These are phyloP conservation scores for Clitoria ternatea DNA, from an alignment of 306 rosid genomes.

Conservation along the genomic window DNA sequence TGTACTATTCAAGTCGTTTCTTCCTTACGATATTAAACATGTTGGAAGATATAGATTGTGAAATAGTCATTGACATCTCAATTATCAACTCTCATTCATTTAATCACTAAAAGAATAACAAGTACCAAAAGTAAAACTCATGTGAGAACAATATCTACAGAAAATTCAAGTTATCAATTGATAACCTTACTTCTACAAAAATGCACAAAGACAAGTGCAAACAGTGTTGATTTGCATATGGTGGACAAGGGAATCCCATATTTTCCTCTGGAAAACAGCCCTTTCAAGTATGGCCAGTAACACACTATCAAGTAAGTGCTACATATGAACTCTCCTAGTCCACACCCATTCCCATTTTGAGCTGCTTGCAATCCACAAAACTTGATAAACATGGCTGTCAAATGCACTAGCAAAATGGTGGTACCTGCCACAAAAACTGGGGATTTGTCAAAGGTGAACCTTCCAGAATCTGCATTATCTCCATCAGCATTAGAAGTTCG, in stretches of 20 bases:
- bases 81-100: too few relatives aligned
- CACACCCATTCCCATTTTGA: constrained; percentile 28
- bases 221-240: constrained; percentile 38
- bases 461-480: constrained; percentile 24
- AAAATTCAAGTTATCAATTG: not conserved
- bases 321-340: constrained; percentile 42
- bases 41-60: too few relatives aligned
- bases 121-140: too few relatives aligned
- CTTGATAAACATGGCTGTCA: constrained; percentile 27
- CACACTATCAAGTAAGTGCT: constrained; percentile 40
- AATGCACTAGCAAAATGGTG: constrained; percentile 51
- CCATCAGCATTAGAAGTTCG: constrained; percentile 3
- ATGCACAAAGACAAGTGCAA: constrained; percentile 39
- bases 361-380: constrained; percentile 24
- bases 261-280: constrained; percentile 49
- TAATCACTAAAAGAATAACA: too few relatives aligned
- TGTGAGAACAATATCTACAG: not conserved
- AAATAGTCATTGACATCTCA: too few relatives aligned
- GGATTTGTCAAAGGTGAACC: constrained; percentile 57
- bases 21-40: too few relatives aligned
- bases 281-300: constrained; percentile 57
- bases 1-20: too few relatives aligned
- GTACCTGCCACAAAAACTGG: constrained; percentile 52
- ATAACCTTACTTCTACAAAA: constrained; percentile 4
- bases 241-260: constrained; percentile 60